Evolutionary conservation across 176 grass and related monocot species (phyloP).

Genomic region (Puya raimondii): DNA sequence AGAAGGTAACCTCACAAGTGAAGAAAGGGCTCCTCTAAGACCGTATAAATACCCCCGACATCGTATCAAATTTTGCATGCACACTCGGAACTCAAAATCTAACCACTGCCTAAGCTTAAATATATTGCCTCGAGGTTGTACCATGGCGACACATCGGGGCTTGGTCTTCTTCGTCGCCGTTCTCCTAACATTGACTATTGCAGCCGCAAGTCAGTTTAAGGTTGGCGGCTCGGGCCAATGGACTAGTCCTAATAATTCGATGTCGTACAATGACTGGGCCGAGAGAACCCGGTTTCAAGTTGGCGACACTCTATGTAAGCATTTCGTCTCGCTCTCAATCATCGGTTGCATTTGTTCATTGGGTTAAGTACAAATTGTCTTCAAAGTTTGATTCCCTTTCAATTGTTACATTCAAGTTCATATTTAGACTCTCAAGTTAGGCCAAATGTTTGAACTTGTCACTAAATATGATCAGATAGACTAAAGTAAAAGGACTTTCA

Average conservation of each 20-base stretch:
- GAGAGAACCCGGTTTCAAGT: slow-evolving; percentile 61
- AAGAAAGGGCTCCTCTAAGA: not conserved
- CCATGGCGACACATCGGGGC: slow-evolving; percentile 34
- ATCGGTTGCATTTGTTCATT: too few relatives aligned
- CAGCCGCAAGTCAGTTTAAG: slow-evolving; percentile 56
- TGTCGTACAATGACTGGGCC: slow-evolving; percentile 65
- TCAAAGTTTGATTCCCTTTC: too few relatives aligned
- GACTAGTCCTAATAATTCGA: slow-evolving; percentile 34
- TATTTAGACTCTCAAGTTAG: too few relatives aligned
- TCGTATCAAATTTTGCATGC: not conserved
- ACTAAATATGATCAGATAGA: too few relatives aligned
- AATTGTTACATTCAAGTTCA: too few relatives aligned
- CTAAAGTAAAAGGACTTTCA: too few relatives aligned
- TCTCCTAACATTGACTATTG: slow-evolving; percentile 24
- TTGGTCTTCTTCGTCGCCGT: slow-evolving; percentile 33
- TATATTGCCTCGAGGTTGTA: too few relatives aligned
- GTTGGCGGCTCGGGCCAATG: slow-evolving; percentile 58
- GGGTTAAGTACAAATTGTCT: too few relatives aligned
- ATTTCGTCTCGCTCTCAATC: not conserved
- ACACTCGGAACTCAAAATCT: not conserved
- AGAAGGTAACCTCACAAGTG: slow-evolving; percentile 44
- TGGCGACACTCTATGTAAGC: slow-evolving; percentile 62
- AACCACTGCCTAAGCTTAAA: not conserved
- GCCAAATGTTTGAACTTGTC: too few relatives aligned
- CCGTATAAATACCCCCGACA: slow-evolving; percentile 16